These are phyloP conservation scores for Encephalitozoon intestinalis DNA, from an alignment of 371 early-diverging fungal genomes.

Conservation along the genomic window DNA sequence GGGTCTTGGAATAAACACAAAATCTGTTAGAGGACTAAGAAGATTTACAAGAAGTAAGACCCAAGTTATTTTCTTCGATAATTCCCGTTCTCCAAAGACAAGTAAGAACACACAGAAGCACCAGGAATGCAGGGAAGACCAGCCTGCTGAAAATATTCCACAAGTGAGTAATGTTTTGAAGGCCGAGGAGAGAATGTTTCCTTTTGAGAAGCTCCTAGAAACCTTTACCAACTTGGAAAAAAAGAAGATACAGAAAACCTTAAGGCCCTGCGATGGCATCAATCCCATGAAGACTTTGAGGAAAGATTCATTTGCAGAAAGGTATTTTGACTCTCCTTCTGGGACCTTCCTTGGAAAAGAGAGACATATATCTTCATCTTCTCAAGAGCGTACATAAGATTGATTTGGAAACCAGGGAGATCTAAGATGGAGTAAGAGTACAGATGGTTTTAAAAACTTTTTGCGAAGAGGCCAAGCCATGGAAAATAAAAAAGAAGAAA, in stretches of 20 bases:
- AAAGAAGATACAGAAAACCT: background rate
- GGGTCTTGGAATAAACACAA: background rate
- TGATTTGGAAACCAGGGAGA: background rate
- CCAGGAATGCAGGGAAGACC: background rate
- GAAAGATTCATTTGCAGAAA: background rate
- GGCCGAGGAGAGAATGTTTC: background rate
- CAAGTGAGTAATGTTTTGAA: background rate
- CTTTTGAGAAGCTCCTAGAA: slow-evolving; percentile 33
- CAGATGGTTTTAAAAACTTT: background rate
- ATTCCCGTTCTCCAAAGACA: background rate
- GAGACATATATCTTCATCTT: background rate
- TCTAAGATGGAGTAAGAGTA: background rate
- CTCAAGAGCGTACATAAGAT: background rate
- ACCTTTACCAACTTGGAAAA: slow-evolving; percentile 22
- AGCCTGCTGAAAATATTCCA: background rate
- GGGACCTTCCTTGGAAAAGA: background rate
- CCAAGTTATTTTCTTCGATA: background rate
- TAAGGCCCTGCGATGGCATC: background rate
- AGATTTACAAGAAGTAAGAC: background rate
- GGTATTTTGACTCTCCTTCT: background rate
- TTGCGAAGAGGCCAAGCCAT: background rate
- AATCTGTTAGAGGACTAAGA: background rate
- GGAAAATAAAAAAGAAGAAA: slow-evolving; percentile 26
- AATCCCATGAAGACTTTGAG: background rate
- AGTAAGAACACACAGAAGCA: too few relatives aligned